Conservation (phyloP, 108 stramenopile species). For the Epithemia pelagica region DNA sequence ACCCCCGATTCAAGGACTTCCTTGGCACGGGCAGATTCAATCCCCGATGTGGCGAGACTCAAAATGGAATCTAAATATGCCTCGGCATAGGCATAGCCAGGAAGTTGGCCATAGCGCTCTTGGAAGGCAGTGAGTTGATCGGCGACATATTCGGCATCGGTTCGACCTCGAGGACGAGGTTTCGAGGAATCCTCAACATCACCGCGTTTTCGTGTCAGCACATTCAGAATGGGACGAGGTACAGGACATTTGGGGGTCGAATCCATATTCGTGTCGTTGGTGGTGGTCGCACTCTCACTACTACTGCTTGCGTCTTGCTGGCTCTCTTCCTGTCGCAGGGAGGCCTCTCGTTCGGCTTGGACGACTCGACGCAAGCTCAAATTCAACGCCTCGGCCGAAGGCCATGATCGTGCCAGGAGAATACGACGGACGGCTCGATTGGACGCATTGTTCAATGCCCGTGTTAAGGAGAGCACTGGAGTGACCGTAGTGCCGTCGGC, state of each 20-base stretch:
- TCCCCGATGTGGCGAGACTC: conserved; percentile 66
- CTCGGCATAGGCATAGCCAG: conserved; percentile 62
- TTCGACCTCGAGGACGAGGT: conserved; percentile 33
- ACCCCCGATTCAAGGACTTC: conserved; percentile 55
- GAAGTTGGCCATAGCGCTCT: conserved; percentile 46
- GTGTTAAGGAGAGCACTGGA: conserved; percentile 54
- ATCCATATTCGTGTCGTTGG: conserved; percentile 2
- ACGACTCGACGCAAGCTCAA: conserved; percentile 49
- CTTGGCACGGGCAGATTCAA: conserved; percentile 58
- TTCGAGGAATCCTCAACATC: conserved; percentile 14
- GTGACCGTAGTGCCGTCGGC: conserved; percentile 8
- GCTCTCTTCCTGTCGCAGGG: conserved; percentile 24
- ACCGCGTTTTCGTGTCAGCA: conserved; percentile 45
- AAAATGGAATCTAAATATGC: conserved; percentile 76
- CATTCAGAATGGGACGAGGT: conserved; percentile 76
- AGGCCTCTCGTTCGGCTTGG: conserved; percentile 12
- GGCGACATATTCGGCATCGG: conserved; percentile 55
- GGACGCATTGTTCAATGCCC: conserved; percentile 74
- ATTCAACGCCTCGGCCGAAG: conserved; percentile 77
- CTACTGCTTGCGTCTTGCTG: conserved; percentile 2
- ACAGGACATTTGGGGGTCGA: conserved; percentile 75
- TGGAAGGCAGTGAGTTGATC: conserved; percentile 65
- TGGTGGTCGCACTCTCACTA: conserved; percentile 9
- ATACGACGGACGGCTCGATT: conserved; percentile 79
- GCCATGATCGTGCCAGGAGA: conserved; percentile 73